phyloP scores from a whole-genome alignment of 2,329 filamentous ascomycete genomes.

The Aureobasidium lini region DNA sequence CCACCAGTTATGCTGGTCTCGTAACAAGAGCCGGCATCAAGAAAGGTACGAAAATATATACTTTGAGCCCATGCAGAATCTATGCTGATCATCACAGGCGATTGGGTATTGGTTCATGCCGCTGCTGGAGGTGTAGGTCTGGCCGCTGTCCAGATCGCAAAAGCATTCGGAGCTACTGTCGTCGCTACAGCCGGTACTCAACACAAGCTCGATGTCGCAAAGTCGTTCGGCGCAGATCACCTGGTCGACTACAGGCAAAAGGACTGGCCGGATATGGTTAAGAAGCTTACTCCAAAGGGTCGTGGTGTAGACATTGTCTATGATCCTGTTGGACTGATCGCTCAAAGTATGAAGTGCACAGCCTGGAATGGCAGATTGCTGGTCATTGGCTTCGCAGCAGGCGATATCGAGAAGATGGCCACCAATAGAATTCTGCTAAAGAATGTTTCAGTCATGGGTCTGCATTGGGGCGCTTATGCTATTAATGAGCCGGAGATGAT shows the following conservation, averaged over 20 bases:
- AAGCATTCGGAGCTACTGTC: conserved; percentile 85
- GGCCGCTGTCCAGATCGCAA: conserved; percentile 87
- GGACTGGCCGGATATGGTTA: conserved; percentile 60
- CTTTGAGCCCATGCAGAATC: background rate
- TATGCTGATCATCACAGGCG: conserved; percentile 43
- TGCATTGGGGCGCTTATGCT: conserved; percentile 87
- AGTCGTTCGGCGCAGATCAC: conserved; percentile 76
- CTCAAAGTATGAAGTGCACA: conserved; percentile 80
- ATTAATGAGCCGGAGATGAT: conserved; percentile 64
- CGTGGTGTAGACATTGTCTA: conserved; percentile 85
- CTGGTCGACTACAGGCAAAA: conserved; percentile 66
- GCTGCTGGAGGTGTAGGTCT: conserved; percentile 88
- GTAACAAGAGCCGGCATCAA: conserved; percentile 71
- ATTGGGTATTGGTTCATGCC: conserved; percentile 84
- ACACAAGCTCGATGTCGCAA: conserved; percentile 73
- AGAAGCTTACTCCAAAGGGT: conserved; percentile 65
- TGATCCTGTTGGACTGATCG: conserved; percentile 86
- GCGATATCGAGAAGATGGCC: conserved; percentile 81
- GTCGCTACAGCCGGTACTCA: conserved; percentile 80
- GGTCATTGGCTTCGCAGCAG: conserved; percentile 82
- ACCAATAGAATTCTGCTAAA: conserved; percentile 90
- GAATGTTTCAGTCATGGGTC: conserved; percentile 81
- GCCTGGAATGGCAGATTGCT: conserved; percentile 88
- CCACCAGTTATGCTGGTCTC: conserved; percentile 79
- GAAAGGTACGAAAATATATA: conserved; percentile 29